Percentiles rank a stretch among this genome's conserved stretches.
phyloP scores from a whole-genome alignment of 2,329 filamentous ascomycete genomes.

The Ophiostoma sp. region DNA sequence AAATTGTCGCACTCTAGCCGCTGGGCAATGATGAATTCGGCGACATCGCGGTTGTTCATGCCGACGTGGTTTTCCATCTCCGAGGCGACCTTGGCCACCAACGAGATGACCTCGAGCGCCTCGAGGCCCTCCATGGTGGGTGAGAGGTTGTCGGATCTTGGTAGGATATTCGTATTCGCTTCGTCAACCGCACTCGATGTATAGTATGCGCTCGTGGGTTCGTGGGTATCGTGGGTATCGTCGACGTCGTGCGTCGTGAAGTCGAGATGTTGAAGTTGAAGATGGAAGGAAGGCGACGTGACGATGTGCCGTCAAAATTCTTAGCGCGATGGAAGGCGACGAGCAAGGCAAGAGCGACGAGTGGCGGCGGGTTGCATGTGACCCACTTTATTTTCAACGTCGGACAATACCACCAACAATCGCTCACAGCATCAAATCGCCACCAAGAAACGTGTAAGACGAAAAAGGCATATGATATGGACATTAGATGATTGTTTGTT shows the following conservation, averaged over 20 bases:
- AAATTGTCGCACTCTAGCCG: conserved; percentile 72
- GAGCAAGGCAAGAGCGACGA: conserved; percentile 1
- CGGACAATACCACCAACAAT: not conserved
- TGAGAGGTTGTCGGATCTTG: not conserved
- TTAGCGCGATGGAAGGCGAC: conserved; percentile 5
- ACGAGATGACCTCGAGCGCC: conserved; percentile 86
- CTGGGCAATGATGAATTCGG: conserved; percentile 93
- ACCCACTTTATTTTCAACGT: not conserved
- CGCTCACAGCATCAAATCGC: not conserved
- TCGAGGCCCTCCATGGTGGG: conserved; percentile 81
- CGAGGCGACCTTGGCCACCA: conserved; percentile 91
- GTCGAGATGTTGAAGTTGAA: not conserved
- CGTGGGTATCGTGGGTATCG: not conserved
- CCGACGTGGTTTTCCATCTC: conserved; percentile 94
- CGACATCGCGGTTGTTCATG: conserved; percentile 88
- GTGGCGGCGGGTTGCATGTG: not conserved
- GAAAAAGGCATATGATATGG: not conserved
- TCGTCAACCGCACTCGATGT: not conserved
- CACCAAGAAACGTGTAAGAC: not conserved
- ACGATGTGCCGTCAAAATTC: conserved; percentile 17
- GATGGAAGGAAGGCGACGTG: not conserved
- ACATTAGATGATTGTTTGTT: not conserved
- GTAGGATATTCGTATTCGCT: not conserved
- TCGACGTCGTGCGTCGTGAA: not conserved
- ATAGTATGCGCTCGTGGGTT: not conserved